Base-by-base conservation (phyloP, 441 rosid genomes). In the Croton setiger region DNA sequence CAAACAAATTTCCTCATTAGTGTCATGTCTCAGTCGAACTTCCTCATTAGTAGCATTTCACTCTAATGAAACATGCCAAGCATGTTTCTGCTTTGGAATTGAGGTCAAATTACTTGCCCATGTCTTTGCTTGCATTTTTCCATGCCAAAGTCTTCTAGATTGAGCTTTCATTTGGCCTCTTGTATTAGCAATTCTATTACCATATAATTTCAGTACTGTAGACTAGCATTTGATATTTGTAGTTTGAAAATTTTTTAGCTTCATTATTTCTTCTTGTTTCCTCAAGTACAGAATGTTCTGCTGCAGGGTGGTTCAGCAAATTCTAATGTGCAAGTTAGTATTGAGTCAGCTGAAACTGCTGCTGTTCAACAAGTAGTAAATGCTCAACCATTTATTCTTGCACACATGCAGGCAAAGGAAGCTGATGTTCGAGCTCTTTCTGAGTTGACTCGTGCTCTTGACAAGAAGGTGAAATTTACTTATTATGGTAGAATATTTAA, bases 351-450 rank as follows among this genome's bases (percentile, higher is more conserved):
- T 72, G 70, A 82, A 69, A 57, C 72, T 68, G 71, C 76, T 70
- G 17, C 67, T 75, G 68, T 69, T 67, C 71, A 80, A 74, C 92
- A 77, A 67, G 67, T 80, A 58, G 71, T 66, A 41, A 74, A 64
- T 77, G 75, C 76, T 75, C 93, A 85, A 68, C 82, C 87, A 76
- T 74, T 67, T 74, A 70, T 83, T 53, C 66, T 76, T 53, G 73
- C 78, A 56, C 85, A 84, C 71, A 64, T 72, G 74, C 89, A 85
- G 76, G 92, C 87, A 51, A 92, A 89, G 81, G 98, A 88, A 85
- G 86, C 87, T 70, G 95, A 88, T 80, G 72, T 85, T 66, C 86
- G 70, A 68, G 93, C 90, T 71, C 76, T 90, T 72, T 83, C 88
- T 31, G 86, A 80, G 64, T 82, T 89, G 70, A 81, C 85, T 37